Conservation (phyloP, 164 flowering plant species). For the Liriodendron chinense region DNA sequence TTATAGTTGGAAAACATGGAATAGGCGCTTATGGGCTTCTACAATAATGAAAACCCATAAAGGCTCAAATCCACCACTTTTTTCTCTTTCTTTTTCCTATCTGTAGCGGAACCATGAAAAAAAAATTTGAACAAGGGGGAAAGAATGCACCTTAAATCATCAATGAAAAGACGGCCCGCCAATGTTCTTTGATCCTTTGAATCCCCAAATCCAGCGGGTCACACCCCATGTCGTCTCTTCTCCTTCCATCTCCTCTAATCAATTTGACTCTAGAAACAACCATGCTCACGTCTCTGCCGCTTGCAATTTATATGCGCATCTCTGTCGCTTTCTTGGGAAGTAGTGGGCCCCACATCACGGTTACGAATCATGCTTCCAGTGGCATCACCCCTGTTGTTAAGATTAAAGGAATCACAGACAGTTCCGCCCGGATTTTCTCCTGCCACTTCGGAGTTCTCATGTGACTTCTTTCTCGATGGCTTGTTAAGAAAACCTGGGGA, state of each 20-base stretch:
- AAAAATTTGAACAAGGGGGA: not conserved
- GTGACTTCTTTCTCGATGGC: not conserved
- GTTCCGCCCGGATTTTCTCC: not conserved
- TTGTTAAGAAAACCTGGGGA: not conserved
- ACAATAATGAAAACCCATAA: conserved; percentile 1
- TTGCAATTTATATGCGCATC: not conserved
- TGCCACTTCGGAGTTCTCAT: conserved; percentile 10
- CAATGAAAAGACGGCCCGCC: no score
- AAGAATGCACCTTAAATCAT: no score
- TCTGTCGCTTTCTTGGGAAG: not conserved
- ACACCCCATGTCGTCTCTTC: no score
- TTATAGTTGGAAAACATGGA: conserved; percentile 1
- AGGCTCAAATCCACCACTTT: conserved; percentile 2
- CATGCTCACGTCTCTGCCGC: not conserved
- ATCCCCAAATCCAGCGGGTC: no score
- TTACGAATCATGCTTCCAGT: not conserved
- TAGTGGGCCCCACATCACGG: not conserved
- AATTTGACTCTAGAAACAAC: no score
- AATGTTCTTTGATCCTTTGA: no score
- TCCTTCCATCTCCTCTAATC: no score
- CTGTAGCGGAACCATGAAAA: conserved; percentile 5
- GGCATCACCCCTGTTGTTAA: not conserved
- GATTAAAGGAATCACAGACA: not conserved
- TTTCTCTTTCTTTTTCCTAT: not conserved
- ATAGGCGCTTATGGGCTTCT: conserved; percentile 5